A percentile compares a stretch with the other conserved stretches of the same genome.
Evolutionary conservation across 2,329 filamentous ascomycete genomes (phyloP).

Genomic region (Hymenoscyphus infarciens): DNA sequence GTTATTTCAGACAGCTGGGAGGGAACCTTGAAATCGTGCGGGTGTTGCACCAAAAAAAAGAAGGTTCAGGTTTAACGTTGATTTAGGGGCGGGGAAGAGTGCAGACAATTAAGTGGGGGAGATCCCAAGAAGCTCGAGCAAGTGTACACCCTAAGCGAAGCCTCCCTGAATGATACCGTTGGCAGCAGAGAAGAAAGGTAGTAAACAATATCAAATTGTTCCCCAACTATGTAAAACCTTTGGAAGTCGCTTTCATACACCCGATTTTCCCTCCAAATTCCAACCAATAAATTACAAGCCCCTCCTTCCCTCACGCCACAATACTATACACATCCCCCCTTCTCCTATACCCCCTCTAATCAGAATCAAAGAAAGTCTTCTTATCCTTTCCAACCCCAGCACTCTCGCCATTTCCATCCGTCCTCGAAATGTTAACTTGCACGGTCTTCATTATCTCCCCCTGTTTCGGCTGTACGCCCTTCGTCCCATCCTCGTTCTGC

Average conservation of each 20-base stretch:
- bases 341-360: neutral
- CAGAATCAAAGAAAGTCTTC: neutral
- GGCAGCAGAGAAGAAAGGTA: neutral
- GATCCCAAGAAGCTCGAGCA: too few species aligned
- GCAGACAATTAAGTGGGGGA: too few species aligned
- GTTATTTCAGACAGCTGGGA: too few species aligned
- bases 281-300: too few species aligned
- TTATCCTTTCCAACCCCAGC: neutral
- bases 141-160: neutral
- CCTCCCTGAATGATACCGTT: neutral
- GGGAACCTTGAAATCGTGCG: too few species aligned
- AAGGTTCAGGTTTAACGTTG: too few species aligned
- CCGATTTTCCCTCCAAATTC: neutral
- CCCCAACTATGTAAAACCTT: neutral
- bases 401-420: neutral
- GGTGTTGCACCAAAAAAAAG: too few species aligned
- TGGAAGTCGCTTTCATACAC: neutral
- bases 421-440: neutral
- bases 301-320: too few species aligned
- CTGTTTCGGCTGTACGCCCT: neutral
- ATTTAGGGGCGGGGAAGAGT: too few species aligned
- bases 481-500: neutral
- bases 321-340: neutral
- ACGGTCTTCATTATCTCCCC: neutral
- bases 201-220: neutral